A percentile compares a stretch with the other conserved stretches of the same genome.
Evolutionary conservation across 768 basidiomycete species (phyloP).

Genomic region (Agaricus sinodeliciosus): DNA sequence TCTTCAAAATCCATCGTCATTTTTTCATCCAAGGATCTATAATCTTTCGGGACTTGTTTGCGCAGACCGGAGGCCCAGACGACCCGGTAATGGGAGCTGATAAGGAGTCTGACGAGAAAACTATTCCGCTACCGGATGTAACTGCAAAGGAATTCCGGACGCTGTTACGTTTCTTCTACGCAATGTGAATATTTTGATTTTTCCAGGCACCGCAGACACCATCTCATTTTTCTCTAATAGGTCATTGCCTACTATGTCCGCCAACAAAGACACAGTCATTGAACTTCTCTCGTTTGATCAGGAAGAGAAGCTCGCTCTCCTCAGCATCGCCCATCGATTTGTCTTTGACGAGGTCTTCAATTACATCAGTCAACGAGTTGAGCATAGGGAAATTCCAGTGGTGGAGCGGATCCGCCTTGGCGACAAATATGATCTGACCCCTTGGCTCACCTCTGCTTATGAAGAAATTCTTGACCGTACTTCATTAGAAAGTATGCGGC

Average conservation of each 20-base stretch:
- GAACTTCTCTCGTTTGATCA: conserved; percentile 2
- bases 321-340: conserved; percentile 34
- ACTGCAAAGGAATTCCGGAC: too few species aligned
- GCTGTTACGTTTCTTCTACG: too few species aligned
- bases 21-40: too few species aligned
- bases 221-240: conserved; percentile 5
- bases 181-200: too few species aligned
- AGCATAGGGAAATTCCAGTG: conserved; percentile 15
- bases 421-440: conserved; percentile 26
- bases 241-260: not conserved
- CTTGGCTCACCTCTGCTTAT: conserved; percentile 35
- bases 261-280: too few species aligned
- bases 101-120: too few species aligned
- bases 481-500: conserved; percentile 17
- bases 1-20: too few species aligned
- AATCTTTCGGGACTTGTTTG: not conserved
- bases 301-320: conserved; percentile 29
- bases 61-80: too few species aligned
- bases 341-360: conserved; percentile 28
- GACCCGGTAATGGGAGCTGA: too few species aligned
- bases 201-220: too few species aligned
- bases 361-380: conserved; percentile 22
- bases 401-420: conserved; percentile 31
- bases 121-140: too few species aligned
- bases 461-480: conserved; percentile 26